Evolutionary conservation across 2,329 filamentous ascomycete species (phyloP).

Genomic region (Aaosphaeria pasadenensis): DNA sequence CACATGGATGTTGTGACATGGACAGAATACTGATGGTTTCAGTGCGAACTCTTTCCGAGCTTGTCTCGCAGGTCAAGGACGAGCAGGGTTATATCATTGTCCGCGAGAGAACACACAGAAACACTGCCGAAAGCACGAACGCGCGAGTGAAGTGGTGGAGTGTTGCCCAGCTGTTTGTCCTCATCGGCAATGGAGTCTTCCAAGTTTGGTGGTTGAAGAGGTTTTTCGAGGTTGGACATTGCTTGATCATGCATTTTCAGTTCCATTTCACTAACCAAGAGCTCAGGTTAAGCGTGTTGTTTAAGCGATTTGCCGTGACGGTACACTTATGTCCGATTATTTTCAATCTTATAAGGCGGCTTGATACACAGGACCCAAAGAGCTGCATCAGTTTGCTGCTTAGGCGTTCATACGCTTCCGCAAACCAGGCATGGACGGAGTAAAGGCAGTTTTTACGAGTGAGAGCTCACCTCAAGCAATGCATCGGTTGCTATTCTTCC

Average conservation of each 20-base stretch:
- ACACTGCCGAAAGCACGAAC: constrained; percentile 98
- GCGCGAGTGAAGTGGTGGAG: constrained; percentile 99
- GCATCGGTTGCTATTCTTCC: too few relatives aligned
- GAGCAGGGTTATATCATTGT: constrained; percentile 97
- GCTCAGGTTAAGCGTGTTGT: constrained; percentile 16
- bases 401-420: too few relatives aligned
- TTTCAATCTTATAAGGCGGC: too few relatives aligned
- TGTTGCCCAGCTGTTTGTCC: constrained; percentile 86
- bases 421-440: too few relatives aligned
- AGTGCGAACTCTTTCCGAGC: constrained; percentile 82
- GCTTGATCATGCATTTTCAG: neutral
- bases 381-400: too few relatives aligned
- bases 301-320: neutral
- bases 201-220: constrained; percentile 99
- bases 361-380: too few relatives aligned
- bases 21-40: constrained; percentile 12
- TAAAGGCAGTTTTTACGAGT: too few relatives aligned
- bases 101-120: constrained; percentile 92
- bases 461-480: too few relatives aligned
- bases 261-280: neutral
- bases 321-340: too few relatives aligned
- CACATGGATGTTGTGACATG: constrained; percentile 3
- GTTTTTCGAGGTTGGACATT: constrained; percentile 75
- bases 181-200: constrained; percentile 90
- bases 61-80: constrained; percentile 90